A percentile compares a stretch with the other conserved stretches of the same genome.
phyloP scores from a whole-genome alignment of 495 filamentous ascomycete genomes.

The Hypoxylon intermedium region DNA sequence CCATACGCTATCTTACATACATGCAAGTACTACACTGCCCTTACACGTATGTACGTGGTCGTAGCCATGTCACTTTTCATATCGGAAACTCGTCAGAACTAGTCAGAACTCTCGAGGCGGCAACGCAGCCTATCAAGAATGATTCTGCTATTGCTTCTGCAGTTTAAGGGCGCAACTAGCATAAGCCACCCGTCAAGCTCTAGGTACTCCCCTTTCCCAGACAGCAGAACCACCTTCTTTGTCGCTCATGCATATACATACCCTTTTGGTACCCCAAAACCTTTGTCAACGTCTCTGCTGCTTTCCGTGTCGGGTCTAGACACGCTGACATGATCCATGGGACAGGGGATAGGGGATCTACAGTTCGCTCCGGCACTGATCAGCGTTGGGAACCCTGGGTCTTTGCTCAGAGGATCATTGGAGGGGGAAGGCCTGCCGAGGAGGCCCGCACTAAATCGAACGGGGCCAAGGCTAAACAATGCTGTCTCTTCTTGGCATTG shows the following conservation, averaged over 20 bases:
- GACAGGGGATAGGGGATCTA: slow-evolving; percentile 26
- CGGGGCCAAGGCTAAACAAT: slow-evolving; percentile 16
- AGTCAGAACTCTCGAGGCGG: slow-evolving; percentile 21
- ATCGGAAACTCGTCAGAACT: slow-evolving; percentile 22
- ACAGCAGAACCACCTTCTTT: too few species aligned
- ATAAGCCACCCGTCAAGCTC: slow-evolving; percentile 9
- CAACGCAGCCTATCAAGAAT: slow-evolving; percentile 27
- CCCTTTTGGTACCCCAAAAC: slow-evolving; percentile 9
- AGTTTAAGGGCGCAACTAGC: slow-evolving; percentile 3
- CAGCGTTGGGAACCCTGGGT: slow-evolving; percentile 21
- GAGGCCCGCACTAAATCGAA: slow-evolving; percentile 16
- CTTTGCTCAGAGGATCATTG: slow-evolving; percentile 1
- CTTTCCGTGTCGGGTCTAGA: not conserved
- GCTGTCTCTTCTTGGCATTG: slow-evolving; percentile 22
- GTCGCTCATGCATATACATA: not conserved
- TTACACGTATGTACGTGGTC: slow-evolving; percentile 31
- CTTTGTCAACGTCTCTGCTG: slow-evolving; percentile 19
- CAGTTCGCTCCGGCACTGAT: slow-evolving; percentile 34
- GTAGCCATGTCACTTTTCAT: slow-evolving; percentile 27
- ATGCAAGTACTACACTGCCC: slow-evolving; percentile 17
- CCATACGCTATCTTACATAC: slow-evolving; percentile 14
- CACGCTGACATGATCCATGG: slow-evolving; percentile 20
- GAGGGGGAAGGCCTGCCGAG: slow-evolving; percentile 26
- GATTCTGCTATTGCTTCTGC: not conserved
- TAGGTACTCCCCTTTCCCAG: too few species aligned